Evolutionary conservation across 169 alveolate species (phyloP).

Genomic region (Hepatocystis sp.): DNA sequence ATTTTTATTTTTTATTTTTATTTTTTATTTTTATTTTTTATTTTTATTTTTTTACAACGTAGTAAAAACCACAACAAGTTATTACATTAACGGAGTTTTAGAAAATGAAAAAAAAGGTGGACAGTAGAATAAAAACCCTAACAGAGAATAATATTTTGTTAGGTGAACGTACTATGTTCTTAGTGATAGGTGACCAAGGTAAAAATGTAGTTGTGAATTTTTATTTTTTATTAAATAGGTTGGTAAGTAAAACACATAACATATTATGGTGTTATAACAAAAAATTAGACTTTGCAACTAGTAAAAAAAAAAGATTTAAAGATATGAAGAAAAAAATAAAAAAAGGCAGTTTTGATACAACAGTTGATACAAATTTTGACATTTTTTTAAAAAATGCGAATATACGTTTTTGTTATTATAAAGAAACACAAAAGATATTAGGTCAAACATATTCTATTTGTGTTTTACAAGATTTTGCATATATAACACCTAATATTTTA

Average conservation of each 20-base stretch:
- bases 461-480: conserved; percentile 98
- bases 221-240: conserved; percentile 86
- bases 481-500: conserved; percentile 99
- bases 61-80: too few relatives aligned
- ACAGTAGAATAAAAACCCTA: conserved; percentile 93
- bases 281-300: conserved; percentile 97
- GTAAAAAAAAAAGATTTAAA: conserved; percentile 96
- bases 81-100: neutral
- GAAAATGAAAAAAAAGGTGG: conserved; percentile 96
- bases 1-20: too few relatives aligned
- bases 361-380: conserved; percentile 98
- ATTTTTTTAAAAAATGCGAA: conserved; percentile 95
- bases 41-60: too few relatives aligned
- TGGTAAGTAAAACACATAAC: conserved; percentile 88
- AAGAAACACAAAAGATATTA: conserved; percentile 95
- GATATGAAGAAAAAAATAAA: conserved; percentile 94
- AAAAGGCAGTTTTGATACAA: conserved; percentile 94
- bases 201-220: conserved; percentile 95
- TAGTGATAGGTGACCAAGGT: conserved; percentile 98
- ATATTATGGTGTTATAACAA: conserved; percentile 99
- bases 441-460: conserved; percentile 98
- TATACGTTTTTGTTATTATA: conserved; percentile 97
- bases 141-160: conserved; percentile 93
- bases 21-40: neutral
- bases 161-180: conserved; percentile 95